Evolutionary conservation across 1,284 basidiomycete species (phyloP).

Genomic region (Ustilago curta): DNA sequence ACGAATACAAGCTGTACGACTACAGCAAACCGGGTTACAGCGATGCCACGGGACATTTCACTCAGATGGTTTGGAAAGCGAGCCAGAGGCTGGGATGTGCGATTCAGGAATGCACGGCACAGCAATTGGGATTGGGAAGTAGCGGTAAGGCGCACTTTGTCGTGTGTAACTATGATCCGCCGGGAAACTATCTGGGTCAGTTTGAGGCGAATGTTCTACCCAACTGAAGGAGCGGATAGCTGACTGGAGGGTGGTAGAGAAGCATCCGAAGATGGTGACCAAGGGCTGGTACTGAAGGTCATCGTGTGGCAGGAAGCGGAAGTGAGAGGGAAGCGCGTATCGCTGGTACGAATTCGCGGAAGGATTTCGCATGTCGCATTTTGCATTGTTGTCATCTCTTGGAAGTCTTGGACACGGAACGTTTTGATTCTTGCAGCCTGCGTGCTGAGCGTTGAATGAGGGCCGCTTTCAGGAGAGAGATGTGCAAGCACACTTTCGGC

Average conservation of each 20-base stretch:
- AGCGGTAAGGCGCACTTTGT: slow-evolving; percentile 17
- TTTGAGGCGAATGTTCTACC: slow-evolving; percentile 37
- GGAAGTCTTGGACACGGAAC: no score
- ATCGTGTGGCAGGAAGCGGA: no score
- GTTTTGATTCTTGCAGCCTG: no score
- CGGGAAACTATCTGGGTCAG: slow-evolving; percentile 42
- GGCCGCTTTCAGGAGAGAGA: no score
- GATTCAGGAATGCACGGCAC: slow-evolving; percentile 21
- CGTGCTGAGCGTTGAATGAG: no score
- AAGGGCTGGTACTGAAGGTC: not conserved
- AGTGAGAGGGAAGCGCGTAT: no score
- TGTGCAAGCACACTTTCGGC: no score
- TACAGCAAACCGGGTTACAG: slow-evolving; percentile 31
- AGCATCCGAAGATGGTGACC: not conserved
- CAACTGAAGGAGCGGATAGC: slow-evolving; percentile 2
- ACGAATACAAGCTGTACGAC: slow-evolving; percentile 43
- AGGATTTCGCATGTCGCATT: no score
- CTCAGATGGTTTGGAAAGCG: slow-evolving; percentile 54
- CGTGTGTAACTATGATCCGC: slow-evolving; percentile 52
- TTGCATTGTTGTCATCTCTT: no score
- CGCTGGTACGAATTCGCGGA: no score
- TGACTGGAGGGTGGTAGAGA: not conserved
- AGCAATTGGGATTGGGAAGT: slow-evolving; percentile 18
- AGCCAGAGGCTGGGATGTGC: slow-evolving; percentile 41
- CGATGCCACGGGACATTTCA: slow-evolving; percentile 53